Conservation (phyloP, 192 early-diverging fungal genomes). For the Jimgerdemannia flammicorona region DNA sequence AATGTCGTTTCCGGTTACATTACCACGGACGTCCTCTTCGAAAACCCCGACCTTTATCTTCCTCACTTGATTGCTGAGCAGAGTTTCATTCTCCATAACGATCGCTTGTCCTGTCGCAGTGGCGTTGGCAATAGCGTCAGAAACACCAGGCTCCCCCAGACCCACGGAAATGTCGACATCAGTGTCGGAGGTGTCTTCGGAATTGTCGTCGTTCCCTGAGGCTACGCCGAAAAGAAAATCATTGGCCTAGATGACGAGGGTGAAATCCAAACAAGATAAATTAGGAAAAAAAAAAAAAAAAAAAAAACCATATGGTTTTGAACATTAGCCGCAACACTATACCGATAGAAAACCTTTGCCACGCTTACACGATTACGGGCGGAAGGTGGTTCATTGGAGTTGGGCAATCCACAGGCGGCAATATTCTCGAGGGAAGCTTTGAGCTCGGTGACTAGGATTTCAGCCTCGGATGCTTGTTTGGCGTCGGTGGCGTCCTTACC, state of each 20-base stretch:
- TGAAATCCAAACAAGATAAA: too few relatives aligned
- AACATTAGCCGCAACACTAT: too few relatives aligned
- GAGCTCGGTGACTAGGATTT: conserved; percentile 8
- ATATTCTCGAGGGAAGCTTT: conserved; percentile 17
- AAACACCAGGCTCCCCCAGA: neutral
- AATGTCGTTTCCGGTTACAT: neutral
- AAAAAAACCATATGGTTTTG: too few relatives aligned
- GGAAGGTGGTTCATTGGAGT: neutral
- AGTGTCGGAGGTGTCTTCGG: too few relatives aligned
- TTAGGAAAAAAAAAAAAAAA: too few relatives aligned
- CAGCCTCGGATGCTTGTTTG: conserved; percentile 12
- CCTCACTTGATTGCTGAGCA: neutral
- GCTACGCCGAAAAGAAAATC: too few relatives aligned
- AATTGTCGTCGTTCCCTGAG: too few relatives aligned
- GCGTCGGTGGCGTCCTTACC: conserved; percentile 12
- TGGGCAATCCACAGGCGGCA: neutral
- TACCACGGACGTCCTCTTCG: neutral
- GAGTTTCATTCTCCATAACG: neutral
- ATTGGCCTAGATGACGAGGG: too few relatives aligned
- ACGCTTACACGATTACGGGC: neutral
- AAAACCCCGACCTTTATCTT: neutral
- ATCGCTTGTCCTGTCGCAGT: too few relatives aligned
- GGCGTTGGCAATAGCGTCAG: neutral
- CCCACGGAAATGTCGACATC: too few relatives aligned
- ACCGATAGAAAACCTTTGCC: too few relatives aligned